Evolutionary conservation across 2,329 filamentous ascomycete genomes (phyloP).

Genomic region (Penicillium polonicum): DNA sequence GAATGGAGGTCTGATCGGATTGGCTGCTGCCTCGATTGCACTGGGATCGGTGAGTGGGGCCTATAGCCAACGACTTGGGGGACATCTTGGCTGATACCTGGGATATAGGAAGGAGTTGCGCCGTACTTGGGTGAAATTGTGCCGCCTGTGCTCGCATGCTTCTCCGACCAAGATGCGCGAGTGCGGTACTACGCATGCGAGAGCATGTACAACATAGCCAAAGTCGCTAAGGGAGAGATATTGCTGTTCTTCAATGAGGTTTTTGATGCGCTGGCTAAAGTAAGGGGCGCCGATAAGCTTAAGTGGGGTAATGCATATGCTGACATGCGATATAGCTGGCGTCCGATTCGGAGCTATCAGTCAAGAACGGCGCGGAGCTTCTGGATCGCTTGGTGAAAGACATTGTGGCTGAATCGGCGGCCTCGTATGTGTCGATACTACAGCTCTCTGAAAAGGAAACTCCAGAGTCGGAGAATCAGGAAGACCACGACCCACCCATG

Average conservation of each 20-base stretch:
- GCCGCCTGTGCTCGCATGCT: slow-evolving; percentile 93
- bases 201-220: slow-evolving; percentile 99
- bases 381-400: slow-evolving; percentile 94
- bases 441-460: slow-evolving; percentile 58
- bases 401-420: slow-evolving; percentile 91
- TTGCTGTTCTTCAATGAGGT: slow-evolving; percentile 97
- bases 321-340: slow-evolving; percentile 63
- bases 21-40: slow-evolving; percentile 94
- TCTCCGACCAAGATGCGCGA: slow-evolving; percentile 94
- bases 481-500: slow-evolving; percentile 61
- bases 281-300: slow-evolving; percentile 41
- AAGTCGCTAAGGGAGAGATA: slow-evolving; percentile 97
- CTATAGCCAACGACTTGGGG: neutral
- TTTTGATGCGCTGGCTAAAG: slow-evolving; percentile 95
- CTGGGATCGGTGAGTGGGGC: slow-evolving; percentile 74
- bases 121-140: slow-evolving; percentile 92
- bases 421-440: slow-evolving; percentile 88
- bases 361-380: slow-evolving; percentile 96
- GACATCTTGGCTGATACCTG: slow-evolving; percentile 7
- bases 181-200: slow-evolving; percentile 98
- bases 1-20: slow-evolving; percentile 92
- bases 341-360: slow-evolving; percentile 91
- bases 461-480: slow-evolving; percentile 41
- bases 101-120: slow-evolving; percentile 70
- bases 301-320: neutral